phyloP scores from a whole-genome alignment of 116 monocot genomes.

The Papilionanthe hybrid region DNA sequence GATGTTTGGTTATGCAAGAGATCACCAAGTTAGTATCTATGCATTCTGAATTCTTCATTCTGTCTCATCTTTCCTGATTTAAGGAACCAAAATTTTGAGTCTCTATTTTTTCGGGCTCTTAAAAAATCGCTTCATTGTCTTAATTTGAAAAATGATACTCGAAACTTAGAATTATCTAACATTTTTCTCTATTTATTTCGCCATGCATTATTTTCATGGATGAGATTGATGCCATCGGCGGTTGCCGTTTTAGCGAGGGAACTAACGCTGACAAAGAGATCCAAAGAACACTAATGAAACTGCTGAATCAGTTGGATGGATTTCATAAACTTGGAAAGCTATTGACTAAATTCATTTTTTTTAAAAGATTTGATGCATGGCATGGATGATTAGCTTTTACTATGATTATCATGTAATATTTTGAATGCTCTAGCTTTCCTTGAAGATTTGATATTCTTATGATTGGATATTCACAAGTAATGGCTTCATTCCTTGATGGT shows the following conservation, averaged over 20 bases:
- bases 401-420: background rate
- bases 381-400: too few relatives aligned
- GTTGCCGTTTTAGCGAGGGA: slow-evolving; percentile 94
- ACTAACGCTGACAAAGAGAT: slow-evolving; percentile 99
- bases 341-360: background rate
- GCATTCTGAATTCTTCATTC: background rate
- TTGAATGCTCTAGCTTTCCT: background rate
- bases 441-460: too few relatives aligned
- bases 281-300: slow-evolving; percentile 95
- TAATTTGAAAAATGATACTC: background rate
- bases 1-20: slow-evolving; percentile 99
- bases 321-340: slow-evolving; percentile 99
- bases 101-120: background rate
- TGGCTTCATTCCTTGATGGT: too few relatives aligned
- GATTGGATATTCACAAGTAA: too few relatives aligned
- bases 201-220: slow-evolving; percentile 99
- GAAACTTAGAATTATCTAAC: background rate
- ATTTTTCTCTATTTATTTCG: slow-evolving; percentile 21
- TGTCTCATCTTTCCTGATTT: too few relatives aligned
- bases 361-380: background rate
- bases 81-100: background rate
- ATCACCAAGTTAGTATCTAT: slow-evolving; percentile 49
- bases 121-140: background rate
- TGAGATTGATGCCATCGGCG: slow-evolving; percentile 98
- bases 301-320: slow-evolving; percentile 96